These are phyloP conservation scores for Lyophyllum decastes DNA, from an alignment of 768 basidiomycete genomes.

Conservation along the genomic window DNA sequence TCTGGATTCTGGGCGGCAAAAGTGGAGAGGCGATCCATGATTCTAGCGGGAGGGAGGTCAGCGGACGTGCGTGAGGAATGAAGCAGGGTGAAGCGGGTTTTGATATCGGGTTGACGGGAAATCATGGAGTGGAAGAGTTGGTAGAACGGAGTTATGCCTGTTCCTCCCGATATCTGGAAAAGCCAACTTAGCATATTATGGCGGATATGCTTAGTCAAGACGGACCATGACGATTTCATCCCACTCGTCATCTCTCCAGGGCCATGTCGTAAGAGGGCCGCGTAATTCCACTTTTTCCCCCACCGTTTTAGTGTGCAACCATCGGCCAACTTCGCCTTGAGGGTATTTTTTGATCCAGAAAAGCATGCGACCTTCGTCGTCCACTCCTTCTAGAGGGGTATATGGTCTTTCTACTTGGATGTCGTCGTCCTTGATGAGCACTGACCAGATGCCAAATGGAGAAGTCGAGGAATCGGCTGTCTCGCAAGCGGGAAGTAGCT, in stretches of 20 bases:
- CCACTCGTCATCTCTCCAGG: slow-evolving; percentile 55
- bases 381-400: slow-evolving; percentile 76
- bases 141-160: slow-evolving; percentile 84
- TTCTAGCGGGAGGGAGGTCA: slow-evolving; percentile 68
- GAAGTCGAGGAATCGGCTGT: slow-evolving; percentile 12
- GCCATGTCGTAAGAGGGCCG: slow-evolving; percentile 74
- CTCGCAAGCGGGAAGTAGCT: slow-evolving; percentile 30
- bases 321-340: slow-evolving; percentile 78
- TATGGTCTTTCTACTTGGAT: slow-evolving; percentile 88
- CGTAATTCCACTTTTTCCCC: slow-evolving; percentile 77
- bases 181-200: neutral
- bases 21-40: slow-evolving; percentile 53
- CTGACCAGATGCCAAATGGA: slow-evolving; percentile 59
- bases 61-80: slow-evolving; percentile 64
- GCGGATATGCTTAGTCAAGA: neutral
- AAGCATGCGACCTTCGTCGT: slow-evolving; percentile 62
- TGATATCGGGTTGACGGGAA: slow-evolving; percentile 25
- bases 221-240: slow-evolving; percentile 81
- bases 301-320: slow-evolving; percentile 70
- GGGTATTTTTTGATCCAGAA: slow-evolving; percentile 85
- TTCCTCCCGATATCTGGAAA: slow-evolving; percentile 82
- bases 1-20: slow-evolving; percentile 56
- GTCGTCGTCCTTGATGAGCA: slow-evolving; percentile 84
- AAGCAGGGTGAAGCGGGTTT: slow-evolving; percentile 68
- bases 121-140: slow-evolving; percentile 69